Evolutionary conservation across 768 basidiomycete genomes (phyloP).

Genomic region (Tulasnella sp.): DNA sequence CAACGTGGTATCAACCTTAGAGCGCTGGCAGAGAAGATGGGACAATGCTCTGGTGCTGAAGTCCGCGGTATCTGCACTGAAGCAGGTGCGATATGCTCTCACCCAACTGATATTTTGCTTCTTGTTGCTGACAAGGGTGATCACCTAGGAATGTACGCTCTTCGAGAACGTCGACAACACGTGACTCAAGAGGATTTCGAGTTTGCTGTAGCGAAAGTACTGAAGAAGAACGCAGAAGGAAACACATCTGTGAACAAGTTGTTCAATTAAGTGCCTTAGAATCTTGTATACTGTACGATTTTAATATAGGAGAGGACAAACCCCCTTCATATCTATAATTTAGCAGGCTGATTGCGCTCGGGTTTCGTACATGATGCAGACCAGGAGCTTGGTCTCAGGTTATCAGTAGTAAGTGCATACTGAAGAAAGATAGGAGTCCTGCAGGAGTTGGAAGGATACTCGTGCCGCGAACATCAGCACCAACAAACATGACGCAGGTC

Average conservation of each 20-base stretch:
- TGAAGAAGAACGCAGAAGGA: conserved; percentile 94
- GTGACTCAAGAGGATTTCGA: conserved; percentile 99
- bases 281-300: too few relatives aligned
- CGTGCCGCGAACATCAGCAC: too few relatives aligned
- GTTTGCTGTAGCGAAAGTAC: conserved; percentile 59
- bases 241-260: conserved; percentile 92
- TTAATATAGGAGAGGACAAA: too few relatives aligned
- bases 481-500: too few relatives aligned
- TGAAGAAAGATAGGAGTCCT: too few relatives aligned
- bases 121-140: too few relatives aligned
- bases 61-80: conserved; percentile 95
- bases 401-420: too few relatives aligned
- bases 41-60: conserved; percentile 94
- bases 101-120: conserved; percentile 1
- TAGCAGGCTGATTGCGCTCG: too few relatives aligned
- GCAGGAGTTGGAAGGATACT: too few relatives aligned
- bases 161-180: conserved; percentile 88
- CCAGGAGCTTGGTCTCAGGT: too few relatives aligned
- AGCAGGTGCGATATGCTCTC: conserved; percentile 45
- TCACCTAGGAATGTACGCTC: conserved; percentile 91
- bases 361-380: too few relatives aligned
- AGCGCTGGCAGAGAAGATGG: conserved; percentile 96
- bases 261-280: conserved; percentile 38
- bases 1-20: conserved; percentile 97
- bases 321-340: too few relatives aligned